phyloP scores from a whole-genome alignment of 192 early-diverging fungal genomes.

The Coemansia sp. region DNA sequence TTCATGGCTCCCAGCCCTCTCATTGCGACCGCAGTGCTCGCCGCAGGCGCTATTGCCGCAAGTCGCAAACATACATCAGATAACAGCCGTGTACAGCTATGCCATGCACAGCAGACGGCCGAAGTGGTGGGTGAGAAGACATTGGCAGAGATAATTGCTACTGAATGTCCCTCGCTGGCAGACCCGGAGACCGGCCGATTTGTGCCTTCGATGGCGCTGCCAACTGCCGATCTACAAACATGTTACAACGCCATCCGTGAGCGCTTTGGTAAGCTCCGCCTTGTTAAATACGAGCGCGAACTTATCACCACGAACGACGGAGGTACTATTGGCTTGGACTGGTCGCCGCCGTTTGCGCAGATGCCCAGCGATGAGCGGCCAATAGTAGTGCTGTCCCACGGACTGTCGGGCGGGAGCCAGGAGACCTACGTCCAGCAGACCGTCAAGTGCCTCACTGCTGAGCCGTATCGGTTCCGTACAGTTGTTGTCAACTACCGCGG shows the following conservation, averaged over 20 bases:
- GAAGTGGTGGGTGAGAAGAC: conserved; percentile 13
- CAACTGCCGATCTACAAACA: conserved; percentile 79
- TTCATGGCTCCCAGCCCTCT: conserved; percentile 31
- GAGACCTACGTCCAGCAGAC: conserved; percentile 84
- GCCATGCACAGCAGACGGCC: conserved; percentile 40
- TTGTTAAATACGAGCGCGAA: conserved; percentile 55
- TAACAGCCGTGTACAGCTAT: conserved; percentile 36
- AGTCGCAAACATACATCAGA: conserved; percentile 38
- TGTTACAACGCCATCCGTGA: conserved; percentile 52
- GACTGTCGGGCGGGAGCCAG: conserved; percentile 88
- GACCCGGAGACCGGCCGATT: conserved; percentile 57
- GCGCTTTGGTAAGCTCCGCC: conserved; percentile 32
- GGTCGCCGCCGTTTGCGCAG: conserved; percentile 63
- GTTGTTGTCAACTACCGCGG: conserved; percentile 91
- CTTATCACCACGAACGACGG: conserved; percentile 72
- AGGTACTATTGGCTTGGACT: conserved; percentile 85
- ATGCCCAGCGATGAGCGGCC: conserved; percentile 65
- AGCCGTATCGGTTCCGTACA: conserved; percentile 64
- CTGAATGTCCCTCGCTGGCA: conserved; percentile 59
- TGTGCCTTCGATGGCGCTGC: conserved; percentile 70
- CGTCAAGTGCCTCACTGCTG: conserved; percentile 59
- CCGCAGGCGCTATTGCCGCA: conserved; percentile 20
- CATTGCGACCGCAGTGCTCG: conserved; percentile 19
- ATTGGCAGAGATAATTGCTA: conserved; percentile 26
- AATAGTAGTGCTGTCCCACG: conserved; percentile 81